phyloP scores from a whole-genome alignment of 441 rosid genomes.

The Capsella rubella region DNA sequence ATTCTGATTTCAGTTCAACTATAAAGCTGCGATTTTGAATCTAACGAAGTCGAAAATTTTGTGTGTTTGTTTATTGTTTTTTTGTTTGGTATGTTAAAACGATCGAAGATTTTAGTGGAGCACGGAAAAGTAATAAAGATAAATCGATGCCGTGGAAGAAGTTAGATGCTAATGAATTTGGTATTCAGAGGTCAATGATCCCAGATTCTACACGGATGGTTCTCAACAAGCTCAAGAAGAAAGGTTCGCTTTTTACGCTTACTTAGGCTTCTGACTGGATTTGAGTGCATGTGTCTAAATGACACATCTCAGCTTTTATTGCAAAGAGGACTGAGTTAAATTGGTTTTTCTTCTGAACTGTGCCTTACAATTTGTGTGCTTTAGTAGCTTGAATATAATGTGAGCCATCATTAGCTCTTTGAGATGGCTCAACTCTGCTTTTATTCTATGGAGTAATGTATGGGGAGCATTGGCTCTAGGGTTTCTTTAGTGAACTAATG shows the following conservation, averaged over 20 bases:
- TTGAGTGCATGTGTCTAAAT: neutral
- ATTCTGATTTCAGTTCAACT: constrained; percentile 11
- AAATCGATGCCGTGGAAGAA: constrained; percentile 46
- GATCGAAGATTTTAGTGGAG: constrained; percentile 31
- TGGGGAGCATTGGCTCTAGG: neutral
- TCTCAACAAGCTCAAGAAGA: constrained; percentile 47
- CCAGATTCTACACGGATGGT: constrained; percentile 50
- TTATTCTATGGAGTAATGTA: neutral
- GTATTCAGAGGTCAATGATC: constrained; percentile 50
- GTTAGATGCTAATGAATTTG: constrained; percentile 48
- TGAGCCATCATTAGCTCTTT: constrained; percentile 16
- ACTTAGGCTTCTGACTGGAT: neutral
- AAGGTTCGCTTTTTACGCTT: constrained; percentile 36
- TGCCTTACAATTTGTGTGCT: neutral
- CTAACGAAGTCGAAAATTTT: neutral
- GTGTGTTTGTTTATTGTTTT: neutral
- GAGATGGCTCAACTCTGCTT: neutral
- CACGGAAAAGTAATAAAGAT: constrained; percentile 36
- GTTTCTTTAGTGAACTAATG: neutral
- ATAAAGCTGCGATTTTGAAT: neutral
- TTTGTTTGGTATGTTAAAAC: neutral
- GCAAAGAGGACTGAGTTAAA: neutral
- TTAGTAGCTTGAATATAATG: constrained; percentile 18
- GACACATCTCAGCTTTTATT: neutral
- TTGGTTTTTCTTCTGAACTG: neutral